A percentile compares a stretch with the other conserved stretches of the same genome.
Conservation (phyloP, 768 basidiomycete genomes). For the Phlebiopsis gigantea region DNA sequence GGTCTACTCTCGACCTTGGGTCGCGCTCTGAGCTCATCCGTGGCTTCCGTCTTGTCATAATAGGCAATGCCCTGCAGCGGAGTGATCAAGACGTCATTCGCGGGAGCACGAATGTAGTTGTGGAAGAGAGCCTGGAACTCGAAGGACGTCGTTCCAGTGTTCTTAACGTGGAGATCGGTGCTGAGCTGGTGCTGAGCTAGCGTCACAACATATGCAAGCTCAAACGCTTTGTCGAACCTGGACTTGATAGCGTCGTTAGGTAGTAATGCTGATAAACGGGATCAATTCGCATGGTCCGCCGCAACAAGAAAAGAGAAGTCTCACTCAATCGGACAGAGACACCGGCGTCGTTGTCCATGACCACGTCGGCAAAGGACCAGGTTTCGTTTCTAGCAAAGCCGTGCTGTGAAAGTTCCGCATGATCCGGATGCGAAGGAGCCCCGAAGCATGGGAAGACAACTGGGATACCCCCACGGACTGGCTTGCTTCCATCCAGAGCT, state of each 20-base stretch:
- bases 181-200: constrained; percentile 67
- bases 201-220: constrained; percentile 65
- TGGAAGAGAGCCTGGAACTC: constrained; percentile 94
- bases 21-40: constrained; percentile 40
- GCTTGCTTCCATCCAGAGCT: constrained; percentile 72
- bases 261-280: constrained; percentile 44
- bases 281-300: neutral
- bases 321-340: constrained; percentile 78
- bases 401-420: constrained; percentile 72
- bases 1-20: constrained; percentile 55
- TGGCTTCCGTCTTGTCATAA: constrained; percentile 75
- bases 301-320: constrained; percentile 22
- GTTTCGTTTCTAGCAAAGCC: constrained; percentile 80
- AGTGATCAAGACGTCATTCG: constrained; percentile 51
- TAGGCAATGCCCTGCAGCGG: constrained; percentile 63
- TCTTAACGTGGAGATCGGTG: constrained; percentile 78
- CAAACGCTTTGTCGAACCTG: constrained; percentile 42
- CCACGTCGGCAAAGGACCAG: constrained; percentile 65
- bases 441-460: constrained; percentile 89
- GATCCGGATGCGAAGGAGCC: constrained; percentile 68
- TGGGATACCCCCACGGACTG: constrained; percentile 54
- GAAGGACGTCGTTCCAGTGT: constrained; percentile 53
- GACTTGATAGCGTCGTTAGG: constrained; percentile 54
- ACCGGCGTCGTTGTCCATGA: constrained; percentile 62
- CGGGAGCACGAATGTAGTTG: constrained; percentile 74